Base-by-base conservation (phyloP, 306 rosid genomes). In the Comarum palustre region DNA sequence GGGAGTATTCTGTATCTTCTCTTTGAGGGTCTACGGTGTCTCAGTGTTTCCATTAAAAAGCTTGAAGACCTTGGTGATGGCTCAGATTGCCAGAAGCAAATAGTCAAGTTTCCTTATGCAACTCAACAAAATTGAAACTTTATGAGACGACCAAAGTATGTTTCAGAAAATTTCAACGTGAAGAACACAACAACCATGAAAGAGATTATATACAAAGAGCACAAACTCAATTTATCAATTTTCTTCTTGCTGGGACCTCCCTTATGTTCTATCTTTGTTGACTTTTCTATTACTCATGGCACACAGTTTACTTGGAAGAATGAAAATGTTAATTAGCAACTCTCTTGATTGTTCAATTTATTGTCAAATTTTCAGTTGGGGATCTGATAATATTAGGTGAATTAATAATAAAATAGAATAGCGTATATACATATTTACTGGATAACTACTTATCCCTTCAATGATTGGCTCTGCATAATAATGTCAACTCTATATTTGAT, bases 1-100 rank as follows among this genome's bases (percentile, higher is more conserved):
- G 63, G 74, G 36, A 70, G 47, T 7, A 27, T 52, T 36, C 14
- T 32, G 48, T 32, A 50, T 69, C 63, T 39, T 25, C 22, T 32
- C 22, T 20, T 9, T 51, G 74, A 70, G 34, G 64, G 22, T 52
- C 74, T 52, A 34, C 63, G 63, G 24, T 51, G 34, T 70, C 48
- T 14, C 50, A 20, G 63, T 34, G 74, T 45, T 51, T 66, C 74
- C 74, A 70, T 70, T 3, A 9, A 24, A 70, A 51, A 51, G 11
- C 32, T 48, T 20, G n/a, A 68, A 19, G 19, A n/a, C 29, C 38
- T 19, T 32, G 10, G 6, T 68, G 73, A 50, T 69, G 52, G 42
- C 19, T 68, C 47, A 69, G 73, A 69, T 50, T n/a, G 16, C 59
- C 45, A 68, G 73, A 46, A 2, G 73, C 45, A 69, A 69, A 69